Conservation (phyloP, 2,329 filamentous ascomycete species). For the Penicillium aurantiogriseum region DNA sequence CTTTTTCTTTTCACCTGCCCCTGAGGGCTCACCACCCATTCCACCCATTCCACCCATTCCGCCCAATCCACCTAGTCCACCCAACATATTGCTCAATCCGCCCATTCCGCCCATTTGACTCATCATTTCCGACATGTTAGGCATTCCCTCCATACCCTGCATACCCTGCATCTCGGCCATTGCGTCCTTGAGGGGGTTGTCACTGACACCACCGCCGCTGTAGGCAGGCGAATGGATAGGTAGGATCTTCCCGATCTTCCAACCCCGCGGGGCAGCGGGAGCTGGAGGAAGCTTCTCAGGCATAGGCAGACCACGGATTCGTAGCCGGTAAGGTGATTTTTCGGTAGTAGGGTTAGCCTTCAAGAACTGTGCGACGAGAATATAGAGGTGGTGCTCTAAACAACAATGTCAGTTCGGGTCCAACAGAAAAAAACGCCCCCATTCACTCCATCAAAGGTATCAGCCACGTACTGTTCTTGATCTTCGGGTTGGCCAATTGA, state of each 20-base stretch:
- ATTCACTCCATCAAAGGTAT: background rate
- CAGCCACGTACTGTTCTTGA: conserved; percentile 62
- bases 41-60: conserved; percentile 13
- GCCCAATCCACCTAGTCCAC: conserved; percentile 1
- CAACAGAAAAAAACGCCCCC: background rate
- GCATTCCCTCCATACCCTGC: conserved; percentile 46
- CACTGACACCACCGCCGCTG: conserved; percentile 87
- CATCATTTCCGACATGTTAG: conserved; percentile 47
- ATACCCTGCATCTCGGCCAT: conserved; percentile 82
- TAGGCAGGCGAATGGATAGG: conserved; percentile 86
- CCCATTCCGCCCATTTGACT: conserved; percentile 40
- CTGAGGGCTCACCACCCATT: conserved; percentile 38
- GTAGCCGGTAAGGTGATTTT: conserved; percentile 66
- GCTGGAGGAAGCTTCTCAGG: conserved; percentile 67
- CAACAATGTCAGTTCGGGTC: background rate
- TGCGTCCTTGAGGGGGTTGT: conserved; percentile 94
- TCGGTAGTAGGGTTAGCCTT: conserved; percentile 74
- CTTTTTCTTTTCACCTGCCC: conserved; percentile 43
- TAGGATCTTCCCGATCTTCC: conserved; percentile 82
- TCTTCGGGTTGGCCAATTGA: conserved; percentile 47
- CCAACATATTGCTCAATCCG: conserved; percentile 44
- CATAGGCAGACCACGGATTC: conserved; percentile 70
- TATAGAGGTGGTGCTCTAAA: conserved; percentile 78
- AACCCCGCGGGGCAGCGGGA: conserved; percentile 77
- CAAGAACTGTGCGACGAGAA: conserved; percentile 74